phyloP scores from a whole-genome alignment of 768 basidiomycete species.

The Tubosaeta sp. region DNA sequence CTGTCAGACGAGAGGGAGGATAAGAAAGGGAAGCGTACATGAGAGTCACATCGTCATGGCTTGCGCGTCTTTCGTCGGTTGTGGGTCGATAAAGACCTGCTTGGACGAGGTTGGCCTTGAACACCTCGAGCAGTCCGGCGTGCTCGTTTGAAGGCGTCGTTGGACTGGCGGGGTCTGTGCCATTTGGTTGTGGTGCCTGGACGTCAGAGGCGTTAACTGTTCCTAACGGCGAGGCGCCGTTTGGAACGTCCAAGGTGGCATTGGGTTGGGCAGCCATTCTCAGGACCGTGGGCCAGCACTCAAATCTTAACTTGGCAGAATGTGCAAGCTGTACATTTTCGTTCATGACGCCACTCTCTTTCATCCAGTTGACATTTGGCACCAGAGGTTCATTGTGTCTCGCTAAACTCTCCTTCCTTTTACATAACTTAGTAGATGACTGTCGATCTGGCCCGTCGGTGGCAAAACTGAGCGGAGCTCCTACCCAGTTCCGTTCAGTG shows the following conservation, averaged over 20 bases:
- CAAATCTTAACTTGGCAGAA: no score
- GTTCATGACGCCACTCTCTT: no score
- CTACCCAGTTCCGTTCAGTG: no score
- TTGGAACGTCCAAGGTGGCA: not conserved
- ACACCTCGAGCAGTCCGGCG: conserved; percentile 33
- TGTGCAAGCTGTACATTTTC: no score
- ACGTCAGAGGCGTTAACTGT: not conserved
- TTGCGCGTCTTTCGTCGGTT: conserved; percentile 33
- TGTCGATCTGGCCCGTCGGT: no score
- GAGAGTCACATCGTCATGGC: conserved; percentile 64
- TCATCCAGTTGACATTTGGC: no score
- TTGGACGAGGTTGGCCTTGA: conserved; percentile 49
- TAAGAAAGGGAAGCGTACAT: conserved; percentile 41
- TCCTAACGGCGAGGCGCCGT: not conserved
- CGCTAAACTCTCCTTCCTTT: no score
- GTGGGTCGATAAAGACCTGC: conserved; percentile 50
- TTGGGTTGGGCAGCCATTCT: conserved; percentile 9
- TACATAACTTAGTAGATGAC: no score
- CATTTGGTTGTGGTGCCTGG: not conserved
- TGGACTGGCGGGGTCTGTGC: not conserved
- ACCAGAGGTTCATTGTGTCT: no score
- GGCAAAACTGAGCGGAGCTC: no score
- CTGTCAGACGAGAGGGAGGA: not conserved
- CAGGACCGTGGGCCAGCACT: no score
- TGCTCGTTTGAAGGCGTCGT: not conserved